Evolutionary conservation across 768 basidiomycete species (phyloP), one percentile per base, ranked within the genome.

Genomic region (Hypholoma sublateritium): DNA sequence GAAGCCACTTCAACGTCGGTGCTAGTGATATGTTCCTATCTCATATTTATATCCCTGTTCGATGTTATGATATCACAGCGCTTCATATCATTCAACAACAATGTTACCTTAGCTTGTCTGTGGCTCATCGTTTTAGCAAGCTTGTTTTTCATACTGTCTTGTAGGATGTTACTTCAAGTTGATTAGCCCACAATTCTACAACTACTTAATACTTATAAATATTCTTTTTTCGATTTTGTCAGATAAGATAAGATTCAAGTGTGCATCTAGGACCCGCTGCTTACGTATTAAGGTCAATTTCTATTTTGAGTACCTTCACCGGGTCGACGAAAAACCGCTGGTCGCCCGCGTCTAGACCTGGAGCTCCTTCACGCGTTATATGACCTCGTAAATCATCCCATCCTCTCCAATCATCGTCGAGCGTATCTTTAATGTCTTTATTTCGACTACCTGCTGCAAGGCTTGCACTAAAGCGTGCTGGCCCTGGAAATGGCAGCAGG

Each of bases 11-110:
- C 48, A 13, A 24, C 50, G 14, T 41, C 28, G 9, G 28, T 7
- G 28, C 28, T 32, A 32, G 28, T 58, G 5, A 13, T 43, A 44
- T 32, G 42, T 19, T 36, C 22, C 17, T 24, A 17, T 50, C 41
- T 47, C 32, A n/a, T 57, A 43, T 43, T 32, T 42, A 25, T 45
- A 58, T 44, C 36, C 46, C n/a, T n/a, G n/a, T n/a, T n/a, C n/a
- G n/a, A 53, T 59, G 14, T 48, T 62, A 13, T 25, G 50, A 41
- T 51, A 51, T 34, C 32, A 51, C 24, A 51, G 35, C 22, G 36
- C 22, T 22, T 14, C 16, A 51, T 41, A 39, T 21, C 48, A 19
- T 19, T 36, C 34, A 19, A 42, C 39, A 42, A 13, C 6, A 42
- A 6, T 42, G 3, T 42, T 19, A 42, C 19, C 39, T 42, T 42